These are phyloP conservation scores for Apiosordaria backusii DNA, from an alignment of 495 filamentous ascomycete species.

Conservation along the genomic window DNA sequence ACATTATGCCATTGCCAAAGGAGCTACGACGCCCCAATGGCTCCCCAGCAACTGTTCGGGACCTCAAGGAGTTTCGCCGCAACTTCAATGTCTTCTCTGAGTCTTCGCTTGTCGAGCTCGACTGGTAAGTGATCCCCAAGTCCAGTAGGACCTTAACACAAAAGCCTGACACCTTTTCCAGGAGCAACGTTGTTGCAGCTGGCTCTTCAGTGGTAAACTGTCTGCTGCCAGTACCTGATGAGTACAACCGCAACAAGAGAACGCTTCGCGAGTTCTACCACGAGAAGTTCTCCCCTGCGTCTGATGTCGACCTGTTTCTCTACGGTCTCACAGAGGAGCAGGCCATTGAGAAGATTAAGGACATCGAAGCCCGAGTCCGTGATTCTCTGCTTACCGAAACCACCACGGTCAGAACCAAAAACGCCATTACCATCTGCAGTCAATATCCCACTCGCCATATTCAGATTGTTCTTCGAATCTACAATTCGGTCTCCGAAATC, in stretches of 20 bases:
- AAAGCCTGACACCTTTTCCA: background rate
- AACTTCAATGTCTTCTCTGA: conserved; percentile 82
- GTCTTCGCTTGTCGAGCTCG: conserved; percentile 54
- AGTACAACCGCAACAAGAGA: conserved; percentile 61
- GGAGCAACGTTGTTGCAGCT: conserved; percentile 65
- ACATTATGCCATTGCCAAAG: conserved; percentile 64
- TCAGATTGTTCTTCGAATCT: conserved; percentile 77
- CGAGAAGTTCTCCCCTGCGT: conserved; percentile 72
- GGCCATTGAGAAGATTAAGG: conserved; percentile 74
- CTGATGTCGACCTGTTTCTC: conserved; percentile 81
- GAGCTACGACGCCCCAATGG: conserved; percentile 56
- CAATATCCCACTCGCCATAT: conserved; percentile 81
- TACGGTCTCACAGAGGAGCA: conserved; percentile 71
- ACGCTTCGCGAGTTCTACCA: conserved; percentile 71
- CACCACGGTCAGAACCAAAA: conserved; percentile 73
- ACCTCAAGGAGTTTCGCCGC: conserved; percentile 63
- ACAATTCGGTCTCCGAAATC: conserved; percentile 76
- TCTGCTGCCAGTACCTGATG: conserved; percentile 64
- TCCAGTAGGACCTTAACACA: too few species aligned
- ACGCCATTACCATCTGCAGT: conserved; percentile 75
- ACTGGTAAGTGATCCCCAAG: conserved; percentile 58
- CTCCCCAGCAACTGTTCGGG: conserved; percentile 60
- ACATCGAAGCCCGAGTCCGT: conserved; percentile 66
- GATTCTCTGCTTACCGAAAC: conserved; percentile 72
- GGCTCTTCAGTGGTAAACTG: conserved; percentile 74